Evolutionary conservation across 2,329 filamentous ascomycete species (phyloP).

Genomic region (Metarhizium humberi): DNA sequence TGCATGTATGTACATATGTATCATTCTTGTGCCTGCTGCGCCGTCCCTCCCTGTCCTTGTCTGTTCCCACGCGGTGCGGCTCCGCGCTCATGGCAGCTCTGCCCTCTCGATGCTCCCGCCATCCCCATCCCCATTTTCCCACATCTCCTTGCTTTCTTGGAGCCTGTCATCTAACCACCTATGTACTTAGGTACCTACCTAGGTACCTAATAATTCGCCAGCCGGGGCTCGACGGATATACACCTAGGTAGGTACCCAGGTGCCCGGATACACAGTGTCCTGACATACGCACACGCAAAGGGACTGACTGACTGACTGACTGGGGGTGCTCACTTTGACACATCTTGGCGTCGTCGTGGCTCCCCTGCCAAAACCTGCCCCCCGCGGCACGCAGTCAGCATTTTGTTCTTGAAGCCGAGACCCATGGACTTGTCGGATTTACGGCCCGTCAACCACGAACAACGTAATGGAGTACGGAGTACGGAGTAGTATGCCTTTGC

Average conservation of each 20-base stretch:
- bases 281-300: too few relatives aligned
- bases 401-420: not conserved
- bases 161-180: too few relatives aligned
- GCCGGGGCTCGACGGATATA: too few relatives aligned
- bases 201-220: too few relatives aligned
- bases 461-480: not conserved
- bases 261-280: too few relatives aligned
- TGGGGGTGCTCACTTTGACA: not conserved
- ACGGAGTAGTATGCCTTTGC: not conserved
- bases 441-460: not conserved
- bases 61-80: not conserved
- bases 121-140: not conserved
- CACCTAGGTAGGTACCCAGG: too few relatives aligned
- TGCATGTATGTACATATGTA: not conserved
- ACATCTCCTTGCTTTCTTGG: not conserved
- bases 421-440: not conserved
- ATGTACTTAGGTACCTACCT: too few relatives aligned
- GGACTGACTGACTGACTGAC: not conserved
- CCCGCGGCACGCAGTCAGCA: not conserved
- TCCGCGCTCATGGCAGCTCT: not conserved
- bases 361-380: not conserved
- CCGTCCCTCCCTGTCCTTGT: not conserved
- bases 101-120: not conserved
- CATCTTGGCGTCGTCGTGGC: not conserved
- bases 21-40: not conserved